Percentiles rank a stretch among this genome's conserved stretches.
Evolutionary conservation across 2,329 filamentous ascomycete species (phyloP).

Genomic region (Botrytis fabae): DNA sequence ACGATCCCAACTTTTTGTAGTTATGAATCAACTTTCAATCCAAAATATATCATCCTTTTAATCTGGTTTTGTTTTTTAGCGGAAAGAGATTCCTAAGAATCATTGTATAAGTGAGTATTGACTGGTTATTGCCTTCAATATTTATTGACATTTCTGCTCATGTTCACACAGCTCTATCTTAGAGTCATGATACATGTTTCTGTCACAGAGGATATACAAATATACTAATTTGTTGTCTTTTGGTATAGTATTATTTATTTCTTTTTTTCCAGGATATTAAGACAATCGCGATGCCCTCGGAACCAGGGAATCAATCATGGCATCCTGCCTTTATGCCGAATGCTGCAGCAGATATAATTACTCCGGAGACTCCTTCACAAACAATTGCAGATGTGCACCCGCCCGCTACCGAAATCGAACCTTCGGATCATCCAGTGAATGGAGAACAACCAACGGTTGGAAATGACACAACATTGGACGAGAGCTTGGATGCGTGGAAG

Average conservation of each 20-base stretch:
- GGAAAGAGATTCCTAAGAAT: slow-evolving; percentile 19
- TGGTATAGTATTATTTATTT: slow-evolving; percentile 37
- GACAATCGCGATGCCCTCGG: slow-evolving; percentile 45
- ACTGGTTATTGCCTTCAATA: not conserved
- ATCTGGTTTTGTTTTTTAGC: slow-evolving; percentile 35
- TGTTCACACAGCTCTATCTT: not conserved
- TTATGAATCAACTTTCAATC: slow-evolving; percentile 14
- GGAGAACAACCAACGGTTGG: not conserved
- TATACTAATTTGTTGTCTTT: slow-evolving; percentile 4
- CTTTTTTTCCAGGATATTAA: slow-evolving; percentile 29
- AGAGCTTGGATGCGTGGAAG: not conserved
- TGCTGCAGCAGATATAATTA: slow-evolving; percentile 35
- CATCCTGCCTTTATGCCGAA: slow-evolving; percentile 55
- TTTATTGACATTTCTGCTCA: not conserved
- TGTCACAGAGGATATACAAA: not conserved
- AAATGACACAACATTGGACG: slow-evolving; percentile 9
- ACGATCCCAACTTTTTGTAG: not conserved
- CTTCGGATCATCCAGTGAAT: not conserved
- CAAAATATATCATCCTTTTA: slow-evolving; percentile 25
- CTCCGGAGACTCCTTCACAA: slow-evolving; percentile 21
- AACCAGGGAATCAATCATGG: slow-evolving; percentile 49
- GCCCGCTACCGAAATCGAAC: not conserved
- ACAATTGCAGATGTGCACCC: slow-evolving; percentile 17
- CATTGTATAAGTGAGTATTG: slow-evolving; percentile 36
- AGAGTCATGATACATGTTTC: not conserved